Evolutionary conservation across 495 filamentous ascomycete species (phyloP).

Genomic region (Penicilliopsis zonata): DNA sequence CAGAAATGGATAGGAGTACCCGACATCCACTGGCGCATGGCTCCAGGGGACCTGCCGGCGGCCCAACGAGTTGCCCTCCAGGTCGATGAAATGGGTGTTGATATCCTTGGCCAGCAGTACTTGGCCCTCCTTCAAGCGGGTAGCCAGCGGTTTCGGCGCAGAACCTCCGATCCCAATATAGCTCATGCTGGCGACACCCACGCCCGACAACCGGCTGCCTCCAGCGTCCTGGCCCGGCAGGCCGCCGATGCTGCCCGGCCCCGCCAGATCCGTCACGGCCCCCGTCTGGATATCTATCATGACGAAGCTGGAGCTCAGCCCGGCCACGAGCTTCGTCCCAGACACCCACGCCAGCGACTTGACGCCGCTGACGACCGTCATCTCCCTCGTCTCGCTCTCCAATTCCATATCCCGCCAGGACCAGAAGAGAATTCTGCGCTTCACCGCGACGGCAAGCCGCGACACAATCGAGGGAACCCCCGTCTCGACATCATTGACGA

Average conservation of each 20-base stretch:
- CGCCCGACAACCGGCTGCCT: constrained; percentile 53
- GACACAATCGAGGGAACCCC: constrained; percentile 86
- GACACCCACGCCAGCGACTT: constrained; percentile 83
- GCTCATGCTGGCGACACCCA: constrained; percentile 69
- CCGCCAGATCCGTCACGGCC: constrained; percentile 61
- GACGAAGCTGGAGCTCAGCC: constrained; percentile 78
- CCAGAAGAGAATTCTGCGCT: constrained; percentile 82
- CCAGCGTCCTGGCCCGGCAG: constrained; percentile 49
- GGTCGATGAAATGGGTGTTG: constrained; percentile 84
- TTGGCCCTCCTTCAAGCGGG: constrained; percentile 68
- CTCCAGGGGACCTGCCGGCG: constrained; percentile 87
- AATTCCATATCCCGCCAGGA: constrained; percentile 93
- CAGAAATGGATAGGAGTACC: constrained; percentile 93
- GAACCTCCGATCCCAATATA: constrained; percentile 90
- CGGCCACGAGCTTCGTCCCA: constrained; percentile 72
- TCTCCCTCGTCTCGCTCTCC: constrained; percentile 56
- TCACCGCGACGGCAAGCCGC: constrained; percentile 79
- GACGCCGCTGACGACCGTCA: constrained; percentile 65
- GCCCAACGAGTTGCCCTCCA: constrained; percentile 67
- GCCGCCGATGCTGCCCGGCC: constrained; percentile 63
- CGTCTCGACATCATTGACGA: constrained; percentile 76
- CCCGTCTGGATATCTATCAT: constrained; percentile 72
- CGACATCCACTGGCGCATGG: constrained; percentile 75
- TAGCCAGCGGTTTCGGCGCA: constrained; percentile 80
- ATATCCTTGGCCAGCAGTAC: constrained; percentile 89